These are phyloP conservation scores for Trametes cubensis DNA, from an alignment of 768 basidiomycete genomes.

Conservation along the genomic window DNA sequence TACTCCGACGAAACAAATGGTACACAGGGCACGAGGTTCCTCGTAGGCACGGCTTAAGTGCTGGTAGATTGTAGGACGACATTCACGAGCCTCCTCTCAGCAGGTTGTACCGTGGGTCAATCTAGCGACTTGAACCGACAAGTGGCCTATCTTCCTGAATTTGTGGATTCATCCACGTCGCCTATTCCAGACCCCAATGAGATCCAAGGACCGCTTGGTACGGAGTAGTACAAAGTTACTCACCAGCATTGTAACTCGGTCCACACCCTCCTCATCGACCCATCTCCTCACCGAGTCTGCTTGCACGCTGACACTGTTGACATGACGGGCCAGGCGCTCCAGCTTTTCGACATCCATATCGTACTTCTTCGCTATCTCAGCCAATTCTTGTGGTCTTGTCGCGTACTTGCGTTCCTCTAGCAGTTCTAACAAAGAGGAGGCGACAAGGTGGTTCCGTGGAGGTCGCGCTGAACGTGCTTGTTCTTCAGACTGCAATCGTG, in stretches of 20 bases:
- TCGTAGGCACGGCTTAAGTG: background rate
- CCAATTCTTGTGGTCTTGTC: conserved; percentile 44
- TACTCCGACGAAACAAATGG: no score
- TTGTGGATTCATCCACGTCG: conserved; percentile 13
- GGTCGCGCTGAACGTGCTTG: conserved; percentile 48
- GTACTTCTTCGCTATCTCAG: conserved; percentile 54
- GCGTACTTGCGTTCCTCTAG: conserved; percentile 64
- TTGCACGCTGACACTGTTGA: conserved; percentile 68
- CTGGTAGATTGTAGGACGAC: background rate
- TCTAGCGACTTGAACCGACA: conserved; percentile 1
- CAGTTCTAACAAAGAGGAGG: conserved; percentile 53
- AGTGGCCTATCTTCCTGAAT: conserved; percentile 6
- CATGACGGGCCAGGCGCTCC: conserved; percentile 52
- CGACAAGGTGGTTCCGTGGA: conserved; percentile 57
- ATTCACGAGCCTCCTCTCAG: background rate
- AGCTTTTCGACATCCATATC: conserved; percentile 56
- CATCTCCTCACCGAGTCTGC: conserved; percentile 46
- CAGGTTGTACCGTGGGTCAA: no score
- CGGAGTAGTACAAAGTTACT: conserved; percentile 25
- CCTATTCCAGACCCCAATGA: background rate
- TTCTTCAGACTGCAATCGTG: conserved; percentile 56
- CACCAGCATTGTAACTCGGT: conserved; percentile 53
- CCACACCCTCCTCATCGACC: conserved; percentile 58
- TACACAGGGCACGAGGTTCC: no score
- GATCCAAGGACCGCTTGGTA: background rate